Base-by-base conservation (phyloP, 2,329 filamentous ascomycete genomes). In the Akanthomyces muscarius region DNA sequence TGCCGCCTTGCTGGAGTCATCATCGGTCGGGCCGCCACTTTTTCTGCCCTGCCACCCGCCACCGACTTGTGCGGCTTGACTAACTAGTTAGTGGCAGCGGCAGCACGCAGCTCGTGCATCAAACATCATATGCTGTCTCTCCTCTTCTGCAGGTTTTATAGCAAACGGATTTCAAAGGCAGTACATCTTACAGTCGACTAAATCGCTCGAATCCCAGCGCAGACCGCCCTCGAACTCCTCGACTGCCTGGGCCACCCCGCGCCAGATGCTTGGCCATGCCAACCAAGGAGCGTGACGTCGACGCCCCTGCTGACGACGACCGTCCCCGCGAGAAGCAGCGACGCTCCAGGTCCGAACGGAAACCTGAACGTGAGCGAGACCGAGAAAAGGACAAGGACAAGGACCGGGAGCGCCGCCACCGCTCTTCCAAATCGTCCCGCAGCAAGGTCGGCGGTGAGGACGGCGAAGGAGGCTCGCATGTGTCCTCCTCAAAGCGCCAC, bases 231-330 rank as follows among this genome's bases (percentile, higher is more conserved):
- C 48, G 16, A 42, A 55, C 33, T 38, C 8, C 57, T 21, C 36
- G 41, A 47, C 48, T 21, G 21, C 48, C 48, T 25, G 25, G 33
- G 52, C 33, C 42, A 56, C 60, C 60, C 58, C 60, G 52, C 60
- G 52, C 45, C 59, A 57, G 53, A 69, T 69, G 67, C 63, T 58
- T 62, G 56, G 63, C 68, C 66, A 79, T 79, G 77, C 74, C 77
- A 57, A 72, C 75, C 67, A 76, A 76, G 68, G 76, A 79, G 65
- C 76, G 69, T 73, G 77, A 80, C 68, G 75, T 70, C 72, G 76
- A 77, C 63, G 69, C 70, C 66, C 68, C 71, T 56, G 69, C 71
- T 59, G 72, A 72, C 67, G 71, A 74, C 65, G 73, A 76, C 66
- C 73, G 71, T 56, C 68, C 73, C 51, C 77, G 74, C 69, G 78